Percentiles rank a stretch among this genome's conserved stretches.
Evolutionary conservation across 2,329 filamentous ascomycete species (phyloP).

Genomic region (Colletotrichum tamarilloi): DNA sequence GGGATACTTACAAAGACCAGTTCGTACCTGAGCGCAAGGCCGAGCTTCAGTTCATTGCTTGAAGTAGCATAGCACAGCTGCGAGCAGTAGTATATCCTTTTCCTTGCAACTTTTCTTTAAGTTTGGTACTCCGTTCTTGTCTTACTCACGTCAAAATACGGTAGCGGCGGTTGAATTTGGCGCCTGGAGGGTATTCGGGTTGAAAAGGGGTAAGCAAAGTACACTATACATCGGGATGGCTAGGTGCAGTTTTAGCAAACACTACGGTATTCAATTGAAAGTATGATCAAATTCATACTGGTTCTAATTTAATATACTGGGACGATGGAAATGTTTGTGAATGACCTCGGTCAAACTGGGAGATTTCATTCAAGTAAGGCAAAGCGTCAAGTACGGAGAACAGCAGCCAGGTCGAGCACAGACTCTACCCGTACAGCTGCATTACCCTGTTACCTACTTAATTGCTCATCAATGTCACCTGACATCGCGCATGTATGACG

Average conservation of each 20-base stretch:
- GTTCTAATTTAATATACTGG: background rate
- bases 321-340: background rate
- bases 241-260: background rate
- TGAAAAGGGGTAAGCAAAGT: constrained; percentile 3
- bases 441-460: background rate
- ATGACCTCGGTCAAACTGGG: background rate
- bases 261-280: background rate
- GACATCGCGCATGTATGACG: constrained; percentile 20
- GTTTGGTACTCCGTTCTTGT: background rate
- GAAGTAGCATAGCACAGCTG: background rate
- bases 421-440: background rate
- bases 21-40: constrained; percentile 72
- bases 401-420: background rate
- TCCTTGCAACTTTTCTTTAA: background rate
- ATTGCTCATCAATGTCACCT: constrained; percentile 21
- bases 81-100: background rate
- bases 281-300: background rate
- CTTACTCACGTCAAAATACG: background rate
- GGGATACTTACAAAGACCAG: constrained; percentile 82
- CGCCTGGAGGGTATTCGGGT: background rate
- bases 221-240: background rate
- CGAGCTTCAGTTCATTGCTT: constrained; percentile 76
- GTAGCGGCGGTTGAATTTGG: background rate
- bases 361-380: background rate
- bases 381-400: background rate